phyloP scores from a whole-genome alignment of 805 yeast genomes.

The Metschnikowia orientalis region DNA sequence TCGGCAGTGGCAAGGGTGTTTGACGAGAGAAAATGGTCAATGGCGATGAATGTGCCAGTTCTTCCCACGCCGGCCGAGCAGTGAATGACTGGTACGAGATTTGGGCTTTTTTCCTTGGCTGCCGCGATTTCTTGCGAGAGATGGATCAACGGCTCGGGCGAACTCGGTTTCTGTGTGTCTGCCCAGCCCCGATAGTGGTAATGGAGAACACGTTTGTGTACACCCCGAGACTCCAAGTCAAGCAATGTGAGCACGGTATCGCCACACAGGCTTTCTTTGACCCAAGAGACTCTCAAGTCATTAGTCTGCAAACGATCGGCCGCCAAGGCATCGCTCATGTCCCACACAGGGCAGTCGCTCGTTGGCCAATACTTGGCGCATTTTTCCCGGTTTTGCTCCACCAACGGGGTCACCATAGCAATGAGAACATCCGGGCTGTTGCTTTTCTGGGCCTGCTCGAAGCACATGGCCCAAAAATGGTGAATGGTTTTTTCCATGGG shows the following conservation, averaged over 20 bases:
- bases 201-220: conserved; percentile 18
- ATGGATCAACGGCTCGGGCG: conserved; percentile 13
- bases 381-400: conserved; percentile 15
- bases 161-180: conserved; percentile 15
- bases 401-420: conserved; percentile 37
- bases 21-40: conserved; percentile 27
- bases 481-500: conserved; percentile 70
- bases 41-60: conserved; percentile 66
- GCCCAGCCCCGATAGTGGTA: conserved; percentile 16
- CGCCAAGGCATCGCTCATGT: conserved; percentile 15
- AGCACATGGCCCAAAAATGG: conserved; percentile 72
- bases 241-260: conserved; percentile 27
- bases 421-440: conserved; percentile 25
- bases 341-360: conserved; percentile 14
- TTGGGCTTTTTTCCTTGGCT: conserved; percentile 6
- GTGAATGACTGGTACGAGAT: conserved; percentile 44
- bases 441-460: conserved; percentile 27
- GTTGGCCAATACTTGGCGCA: conserved; percentile 24
- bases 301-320: conserved; percentile 23
- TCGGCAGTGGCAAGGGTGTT: conserved; percentile 1
- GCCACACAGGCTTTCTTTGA: conserved; percentile 16
- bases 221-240: conserved; percentile 17
- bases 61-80: conserved; percentile 98
- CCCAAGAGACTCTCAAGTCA: conserved; percentile 15
- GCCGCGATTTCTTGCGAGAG: conserved; percentile 11